These are phyloP conservation scores for Musa troglodytarum DNA, from an alignment of 176 grass and related monocot genomes.

Conservation along the genomic window DNA sequence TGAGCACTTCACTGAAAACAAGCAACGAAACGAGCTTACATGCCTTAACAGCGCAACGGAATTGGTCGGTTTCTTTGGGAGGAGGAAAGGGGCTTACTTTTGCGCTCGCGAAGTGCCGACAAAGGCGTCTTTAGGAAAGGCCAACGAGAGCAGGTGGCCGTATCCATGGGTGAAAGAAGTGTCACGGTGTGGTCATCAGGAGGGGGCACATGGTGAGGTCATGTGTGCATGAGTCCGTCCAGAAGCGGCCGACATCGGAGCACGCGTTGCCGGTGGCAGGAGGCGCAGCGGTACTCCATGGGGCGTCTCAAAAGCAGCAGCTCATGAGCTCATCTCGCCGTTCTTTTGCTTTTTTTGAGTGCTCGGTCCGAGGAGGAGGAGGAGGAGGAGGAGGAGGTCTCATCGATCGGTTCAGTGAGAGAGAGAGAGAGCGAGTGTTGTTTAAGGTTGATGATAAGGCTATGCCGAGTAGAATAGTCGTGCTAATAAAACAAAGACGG, in stretches of 20 bases:
- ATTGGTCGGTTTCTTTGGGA: conserved; percentile 18
- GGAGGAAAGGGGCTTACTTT: neutral
- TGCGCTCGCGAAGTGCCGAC: neutral
- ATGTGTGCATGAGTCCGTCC: neutral
- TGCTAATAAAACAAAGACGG: no score
- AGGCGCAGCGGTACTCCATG: conserved; percentile 1
- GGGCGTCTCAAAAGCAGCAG: conserved; percentile 7
- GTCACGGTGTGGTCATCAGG: neutral
- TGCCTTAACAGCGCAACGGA: neutral
- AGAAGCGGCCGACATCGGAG: neutral
- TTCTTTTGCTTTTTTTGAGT: neutral
- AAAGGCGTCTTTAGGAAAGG: conserved; percentile 11
- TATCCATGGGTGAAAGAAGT: neutral
- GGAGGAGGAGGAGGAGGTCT: neutral
- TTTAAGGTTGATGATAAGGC: no score
- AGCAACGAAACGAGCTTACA: neutral
- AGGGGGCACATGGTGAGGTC: conserved; percentile 3
- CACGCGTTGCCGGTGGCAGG: conserved; percentile 7
- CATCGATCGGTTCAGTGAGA: neutral
- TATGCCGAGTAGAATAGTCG: no score
- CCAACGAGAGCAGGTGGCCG: neutral
- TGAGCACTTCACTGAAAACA: conserved; percentile 17
- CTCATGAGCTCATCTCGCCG: neutral
- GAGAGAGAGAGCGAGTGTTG: no score
- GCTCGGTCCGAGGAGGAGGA: neutral